Conservation (phyloP, 306 rosid species). For the Sicyos baderoa region DNA sequence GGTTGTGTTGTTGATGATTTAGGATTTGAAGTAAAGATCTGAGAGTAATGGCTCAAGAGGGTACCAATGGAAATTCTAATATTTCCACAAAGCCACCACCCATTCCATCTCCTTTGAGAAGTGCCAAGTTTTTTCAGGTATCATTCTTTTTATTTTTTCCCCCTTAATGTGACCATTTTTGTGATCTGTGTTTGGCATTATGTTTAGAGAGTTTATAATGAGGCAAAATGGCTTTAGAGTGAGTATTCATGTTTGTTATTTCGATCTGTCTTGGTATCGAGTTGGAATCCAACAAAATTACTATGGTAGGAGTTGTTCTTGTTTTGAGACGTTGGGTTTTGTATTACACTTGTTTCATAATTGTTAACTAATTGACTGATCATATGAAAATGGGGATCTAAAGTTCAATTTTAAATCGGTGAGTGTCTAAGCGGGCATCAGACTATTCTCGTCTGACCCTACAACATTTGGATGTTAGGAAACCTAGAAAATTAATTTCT, state of each 20-base stretch:
- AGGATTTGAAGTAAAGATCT: conserved; percentile 24
- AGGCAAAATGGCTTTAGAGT: not conserved
- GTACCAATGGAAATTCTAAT: conserved; percentile 46
- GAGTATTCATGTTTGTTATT: not conserved
- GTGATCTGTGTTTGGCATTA: not conserved
- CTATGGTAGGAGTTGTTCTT: not conserved
- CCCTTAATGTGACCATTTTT: conserved; percentile 15
- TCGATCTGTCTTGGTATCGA: not conserved
- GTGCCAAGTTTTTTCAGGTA: conserved; percentile 81
- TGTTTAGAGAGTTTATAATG: not conserved
- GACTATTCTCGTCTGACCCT: no score
- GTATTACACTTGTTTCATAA: not conserved
- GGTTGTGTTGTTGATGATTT: not conserved
- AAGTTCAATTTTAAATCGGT: no score
- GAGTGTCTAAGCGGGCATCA: no score
- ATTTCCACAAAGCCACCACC: conserved; percentile 57
- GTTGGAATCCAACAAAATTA: not conserved
- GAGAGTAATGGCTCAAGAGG: conserved; percentile 45
- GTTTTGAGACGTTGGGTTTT: not conserved
- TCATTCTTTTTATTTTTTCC: not conserved
- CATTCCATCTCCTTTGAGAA: conserved; percentile 79
- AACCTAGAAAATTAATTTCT: no score
- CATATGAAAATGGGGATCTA: not conserved
- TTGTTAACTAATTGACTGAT: not conserved
- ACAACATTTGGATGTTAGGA: no score